Conservation (phyloP, 805 yeast genomes). For the Maudiozyma turicensis region DNA sequence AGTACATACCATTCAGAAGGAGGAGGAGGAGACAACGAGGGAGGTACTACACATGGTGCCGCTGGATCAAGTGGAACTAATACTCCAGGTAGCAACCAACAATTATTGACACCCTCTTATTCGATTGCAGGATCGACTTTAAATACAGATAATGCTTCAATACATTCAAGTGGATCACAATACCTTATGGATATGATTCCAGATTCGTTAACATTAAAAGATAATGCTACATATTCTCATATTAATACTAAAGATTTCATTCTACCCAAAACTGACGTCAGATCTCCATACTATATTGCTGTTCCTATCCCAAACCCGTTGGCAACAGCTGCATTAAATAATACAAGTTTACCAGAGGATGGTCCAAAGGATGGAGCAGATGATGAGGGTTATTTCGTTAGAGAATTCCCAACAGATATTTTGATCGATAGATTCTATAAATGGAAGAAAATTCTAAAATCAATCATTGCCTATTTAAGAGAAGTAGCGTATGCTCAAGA, state of each 20-base stretch:
- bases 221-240: conserved; percentile 4
- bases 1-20: background rate
- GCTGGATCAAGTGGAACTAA: background rate
- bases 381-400: conserved; percentile 18
- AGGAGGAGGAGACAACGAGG: background rate
- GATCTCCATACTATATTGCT: conserved; percentile 27
- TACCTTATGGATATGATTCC: conserved; percentile 17
- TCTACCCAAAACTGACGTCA: conserved; percentile 21
- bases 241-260: conserved; percentile 5
- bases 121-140: background rate
- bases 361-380: conserved; percentile 7
- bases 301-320: conserved; percentile 28
- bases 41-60: background rate
- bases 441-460: conserved; percentile 70
- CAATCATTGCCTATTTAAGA: conserved; percentile 57
- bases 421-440: conserved; percentile 69
- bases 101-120: background rate
- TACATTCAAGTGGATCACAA: conserved; percentile 16
- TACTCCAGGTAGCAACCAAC: background rate
- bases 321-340: conserved; percentile 5
- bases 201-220: conserved; percentile 8
- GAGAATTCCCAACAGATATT: conserved; percentile 63
- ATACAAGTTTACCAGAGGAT: background rate
- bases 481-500: conserved; percentile 76
- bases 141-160: conserved; percentile 10